Base-by-base conservation (phyloP, 2,329 filamentous ascomycete species). In the Aquanectria penicillioides region DNA sequence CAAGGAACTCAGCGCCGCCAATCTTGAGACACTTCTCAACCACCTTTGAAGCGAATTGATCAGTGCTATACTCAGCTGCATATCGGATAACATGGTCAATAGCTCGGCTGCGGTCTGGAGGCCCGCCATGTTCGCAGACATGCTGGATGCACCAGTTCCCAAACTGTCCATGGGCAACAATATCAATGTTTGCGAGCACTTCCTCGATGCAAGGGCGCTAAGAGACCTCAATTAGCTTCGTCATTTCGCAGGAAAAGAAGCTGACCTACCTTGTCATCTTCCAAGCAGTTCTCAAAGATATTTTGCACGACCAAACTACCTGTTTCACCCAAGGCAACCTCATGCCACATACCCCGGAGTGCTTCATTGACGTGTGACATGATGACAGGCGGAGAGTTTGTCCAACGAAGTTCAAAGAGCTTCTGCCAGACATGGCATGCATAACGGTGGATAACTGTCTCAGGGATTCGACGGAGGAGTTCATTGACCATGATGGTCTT, bases 141-240 rank as follows among this genome's bases (percentile, higher is more conserved):
- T 99, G 95, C 79, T 99, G 95, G 71, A 99, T 98, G 80, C 95
- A 99, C 95, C 95, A 99, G 75, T 99, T 99, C 54, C 95, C 95
- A 73, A 99, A 99, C 74, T 99, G 95, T 22, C 95, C 95, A 74
- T 97, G 94, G 58, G 95, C 92, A 71, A 99, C 93, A 62, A 97
- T 91, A 77, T 99, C 93, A 69, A 99, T 97, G 74, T 95, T 97
- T 60, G 86, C 87, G 55, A 99, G 86, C 33, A 99, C 95, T 76
- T 99, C 95, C 75, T 97, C 94, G 72, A 99, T 97, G 73, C 95
- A 97, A 40, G 94, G 94, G 59, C 96, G 93, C 94, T 97, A 67
- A 63, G 52, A 46, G 26, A 65, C 51, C 43, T 23, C 26, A 17
- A 44, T 71, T 62, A 73, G 64, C 6, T 46, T 59, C 23, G 49